Conservation (phyloP, 176 grass and related monocot species). For the Aegilops speltoides region DNA sequence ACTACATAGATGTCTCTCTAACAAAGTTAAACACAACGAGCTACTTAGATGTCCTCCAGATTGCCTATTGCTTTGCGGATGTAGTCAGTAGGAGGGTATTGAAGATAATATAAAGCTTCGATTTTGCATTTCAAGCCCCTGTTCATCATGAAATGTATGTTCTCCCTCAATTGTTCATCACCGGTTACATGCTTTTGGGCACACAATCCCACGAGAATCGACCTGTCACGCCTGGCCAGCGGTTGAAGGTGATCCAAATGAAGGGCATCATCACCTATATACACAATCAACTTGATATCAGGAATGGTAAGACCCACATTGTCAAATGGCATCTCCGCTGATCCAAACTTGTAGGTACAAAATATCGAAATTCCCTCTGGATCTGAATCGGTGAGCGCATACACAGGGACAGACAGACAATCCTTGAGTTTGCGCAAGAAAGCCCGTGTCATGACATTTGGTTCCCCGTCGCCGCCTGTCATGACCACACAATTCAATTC, state of each 20-base stretch:
- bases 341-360: background rate
- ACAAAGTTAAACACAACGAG: background rate
- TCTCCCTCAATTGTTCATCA: background rate
- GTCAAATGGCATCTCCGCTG: background rate
- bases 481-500: background rate
- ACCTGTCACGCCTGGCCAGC: background rate
- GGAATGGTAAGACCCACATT: background rate
- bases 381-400: background rate
- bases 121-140: background rate
- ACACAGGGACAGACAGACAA: background rate
- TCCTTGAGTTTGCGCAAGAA: constrained; percentile 14
- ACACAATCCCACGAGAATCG: background rate
- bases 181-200: background rate
- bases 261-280: background rate
- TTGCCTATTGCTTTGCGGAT: background rate
- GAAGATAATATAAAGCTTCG: background rate
- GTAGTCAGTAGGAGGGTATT: background rate
- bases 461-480: background rate
- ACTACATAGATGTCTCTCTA: background rate
- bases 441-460: background rate
- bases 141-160: background rate
- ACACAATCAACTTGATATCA: background rate
- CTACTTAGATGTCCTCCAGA: background rate
- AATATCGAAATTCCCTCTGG: background rate
- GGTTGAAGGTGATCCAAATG: background rate